Percentiles rank a stretch among this genome's conserved stretches.
Conservation (phyloP, 768 basidiomycete species). For the Rubroboletus pulcherrimus region DNA sequence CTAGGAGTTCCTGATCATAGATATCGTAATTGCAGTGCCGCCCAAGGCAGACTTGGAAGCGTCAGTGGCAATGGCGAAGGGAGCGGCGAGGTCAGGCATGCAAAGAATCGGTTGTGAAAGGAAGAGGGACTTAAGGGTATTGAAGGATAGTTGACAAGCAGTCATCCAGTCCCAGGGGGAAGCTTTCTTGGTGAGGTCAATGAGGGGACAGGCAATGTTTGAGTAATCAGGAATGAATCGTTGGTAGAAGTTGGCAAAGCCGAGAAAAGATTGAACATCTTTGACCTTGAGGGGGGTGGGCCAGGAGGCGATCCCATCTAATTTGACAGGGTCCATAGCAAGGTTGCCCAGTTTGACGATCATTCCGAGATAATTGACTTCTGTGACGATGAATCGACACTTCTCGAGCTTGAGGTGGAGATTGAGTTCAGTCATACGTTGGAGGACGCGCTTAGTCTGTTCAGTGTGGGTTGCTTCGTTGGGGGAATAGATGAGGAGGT, state of each 20-base stretch:
- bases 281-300: no score
- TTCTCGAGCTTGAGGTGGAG: not conserved
- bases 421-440: not conserved
- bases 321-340: no score
- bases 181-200: not conserved
- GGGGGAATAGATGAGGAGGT: not conserved
- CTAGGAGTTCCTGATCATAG: not conserved
- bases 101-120: fast-evolving
- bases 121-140: not conserved
- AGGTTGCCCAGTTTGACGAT: no score
- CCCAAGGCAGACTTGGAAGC: not conserved
- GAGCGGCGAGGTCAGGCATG: not conserved
- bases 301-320: no score
- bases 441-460: not conserved
- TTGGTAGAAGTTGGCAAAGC: no score
- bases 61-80: no score
- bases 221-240: no score
- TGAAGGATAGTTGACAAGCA: no score
- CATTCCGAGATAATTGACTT: no score
- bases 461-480: not conserved
- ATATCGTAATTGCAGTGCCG: not conserved
- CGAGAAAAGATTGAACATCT: not conserved
- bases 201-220: no score
- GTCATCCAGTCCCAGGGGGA: no score
- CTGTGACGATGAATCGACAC: not conserved